Base-by-base conservation (phyloP, 2,329 filamentous ascomycete species). In the Hortaea sp. region DNA sequence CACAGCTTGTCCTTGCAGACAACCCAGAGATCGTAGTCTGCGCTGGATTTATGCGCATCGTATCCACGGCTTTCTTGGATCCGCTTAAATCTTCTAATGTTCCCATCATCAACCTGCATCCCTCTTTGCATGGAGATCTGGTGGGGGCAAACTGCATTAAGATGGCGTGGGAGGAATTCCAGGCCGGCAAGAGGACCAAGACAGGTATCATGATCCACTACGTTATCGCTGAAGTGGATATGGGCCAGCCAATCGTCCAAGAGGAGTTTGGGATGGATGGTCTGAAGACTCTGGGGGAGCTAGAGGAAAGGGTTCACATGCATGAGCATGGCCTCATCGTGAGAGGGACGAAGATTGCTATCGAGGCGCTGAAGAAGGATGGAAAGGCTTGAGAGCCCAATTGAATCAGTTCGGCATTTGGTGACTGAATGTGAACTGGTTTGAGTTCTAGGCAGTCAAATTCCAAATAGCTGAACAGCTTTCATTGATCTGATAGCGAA, bases 201-300 rank as follows among this genome's bases (percentile, higher is more conserved):
- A 88, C 79, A 0, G 88, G 89, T 0, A 82, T 94, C 45, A 95
- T 94, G 89, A 80, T 88, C 11, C 88, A 95, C 68, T 83, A 89
- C 66, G 88, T 94, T 11, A 73, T 74, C 57, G 61, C 62, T 6
- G 79, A 90, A 63, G 87, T 95, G 45, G 88, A 95, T 68, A 77
- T 83, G 59, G 88, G 88, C 2, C 72, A 77, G 52, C 82, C 85
- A 7, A 83, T 94, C 56, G 59, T 89, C 50, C 76, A 82, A 1
- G 66, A 74, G 53, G 82, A 89, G 66, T 78, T 95, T 27, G 79
- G 76, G 53, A 75, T 75, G 49, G 70, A 68, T 0, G 72, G 77
- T 41, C 67, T 63, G 47, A 81, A 87, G 58, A 73, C 71, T 27
- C 58, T 90, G 46, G 75, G 79, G 31, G 74, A 76, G 42, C 72